These are phyloP conservation scores for Ophiostoma sp. DNA, from an alignment of 2,329 filamentous ascomycete species.

Conservation along the genomic window DNA sequence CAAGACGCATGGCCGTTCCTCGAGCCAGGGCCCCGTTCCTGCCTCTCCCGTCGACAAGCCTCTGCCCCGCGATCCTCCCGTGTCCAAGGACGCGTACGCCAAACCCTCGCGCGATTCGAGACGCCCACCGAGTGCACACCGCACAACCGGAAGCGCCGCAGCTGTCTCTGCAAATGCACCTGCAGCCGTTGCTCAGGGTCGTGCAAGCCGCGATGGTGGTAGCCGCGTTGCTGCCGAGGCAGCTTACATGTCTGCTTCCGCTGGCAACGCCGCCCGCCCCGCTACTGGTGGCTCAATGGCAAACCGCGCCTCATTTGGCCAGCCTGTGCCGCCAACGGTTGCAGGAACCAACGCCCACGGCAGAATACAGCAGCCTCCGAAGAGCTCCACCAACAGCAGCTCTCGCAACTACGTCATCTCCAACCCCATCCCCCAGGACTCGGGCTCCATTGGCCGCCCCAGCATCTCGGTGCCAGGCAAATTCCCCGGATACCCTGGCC, in stretches of 20 bases:
- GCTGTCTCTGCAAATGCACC: constrained; percentile 27
- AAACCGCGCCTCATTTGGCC: constrained; percentile 71
- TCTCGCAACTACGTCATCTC: constrained; percentile 66
- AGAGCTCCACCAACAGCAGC: constrained; percentile 35
- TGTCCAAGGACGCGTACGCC: constrained; percentile 40
- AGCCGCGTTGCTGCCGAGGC: constrained; percentile 41
- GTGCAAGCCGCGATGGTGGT: constrained; percentile 39
- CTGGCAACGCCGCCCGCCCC: constrained; percentile 50
- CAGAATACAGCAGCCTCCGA: constrained; percentile 73
- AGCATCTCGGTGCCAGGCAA: constrained; percentile 56
- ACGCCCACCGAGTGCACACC: constrained; percentile 47
- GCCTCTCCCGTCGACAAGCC: constrained; percentile 50
- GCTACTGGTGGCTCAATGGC: constrained; percentile 75
- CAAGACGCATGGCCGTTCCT: constrained; percentile 48
- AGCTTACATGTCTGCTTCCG: constrained; percentile 43
- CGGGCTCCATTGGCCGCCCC: constrained; percentile 51
- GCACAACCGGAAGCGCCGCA: constrained; percentile 36
- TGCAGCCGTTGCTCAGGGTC: constrained; percentile 31
- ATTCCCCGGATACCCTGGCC: constrained; percentile 41
- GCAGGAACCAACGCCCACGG: constrained; percentile 86
- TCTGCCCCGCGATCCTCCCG: constrained; percentile 52
- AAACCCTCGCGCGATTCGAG: constrained; percentile 36
- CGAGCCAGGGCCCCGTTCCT: constrained; percentile 49
- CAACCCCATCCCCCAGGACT: constrained; percentile 55
- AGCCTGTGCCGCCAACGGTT: constrained; percentile 79